Evolutionary conservation across 805 yeast genomes (phyloP).

Genomic region (Wickerhamomyces strasburgensis): DNA sequence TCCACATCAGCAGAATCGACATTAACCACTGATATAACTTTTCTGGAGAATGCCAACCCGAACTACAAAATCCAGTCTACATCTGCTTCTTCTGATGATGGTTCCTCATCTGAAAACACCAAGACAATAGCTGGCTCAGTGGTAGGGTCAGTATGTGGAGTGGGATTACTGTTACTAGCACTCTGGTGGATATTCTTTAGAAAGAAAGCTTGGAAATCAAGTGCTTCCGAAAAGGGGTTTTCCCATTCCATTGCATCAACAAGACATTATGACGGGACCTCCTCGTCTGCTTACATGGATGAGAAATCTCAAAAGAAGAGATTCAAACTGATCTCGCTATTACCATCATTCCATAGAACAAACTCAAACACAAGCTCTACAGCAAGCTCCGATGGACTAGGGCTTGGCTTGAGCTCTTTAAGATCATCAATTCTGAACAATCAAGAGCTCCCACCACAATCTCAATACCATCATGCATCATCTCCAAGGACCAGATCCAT

Average conservation of each 20-base stretch:
- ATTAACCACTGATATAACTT: constrained; percentile 20
- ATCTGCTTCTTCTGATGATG: neutral
- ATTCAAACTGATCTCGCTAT: constrained; percentile 4
- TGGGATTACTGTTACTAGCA: constrained; percentile 9
- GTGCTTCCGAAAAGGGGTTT: constrained; percentile 18
- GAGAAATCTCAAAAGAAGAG: neutral
- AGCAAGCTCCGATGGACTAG: constrained; percentile 7
- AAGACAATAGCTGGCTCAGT: constrained; percentile 25
- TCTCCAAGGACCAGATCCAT: constrained; percentile 4
- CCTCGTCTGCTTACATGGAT: constrained; percentile 3
- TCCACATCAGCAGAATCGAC: constrained; percentile 2
- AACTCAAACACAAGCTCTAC: constrained; percentile 4
- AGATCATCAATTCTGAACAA: constrained; percentile 14
- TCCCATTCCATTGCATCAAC: constrained; percentile 25
- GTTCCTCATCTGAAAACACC: neutral
- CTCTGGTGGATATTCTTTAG: constrained; percentile 15
- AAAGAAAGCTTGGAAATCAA: constrained; percentile 3
- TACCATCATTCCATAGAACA: constrained; percentile 9
- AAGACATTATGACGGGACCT: constrained; percentile 19
- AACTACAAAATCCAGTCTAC: constrained; percentile 2
- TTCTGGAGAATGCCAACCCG: constrained; percentile 10
- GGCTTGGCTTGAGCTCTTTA: constrained; percentile 8
- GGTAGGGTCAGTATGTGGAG: constrained; percentile 24
- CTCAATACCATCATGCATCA: constrained; percentile 5
- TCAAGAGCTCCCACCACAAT: constrained; percentile 6